phyloP scores from a whole-genome alignment of 1,284 basidiomycete species.

The Paramarasmius palmivorus region DNA sequence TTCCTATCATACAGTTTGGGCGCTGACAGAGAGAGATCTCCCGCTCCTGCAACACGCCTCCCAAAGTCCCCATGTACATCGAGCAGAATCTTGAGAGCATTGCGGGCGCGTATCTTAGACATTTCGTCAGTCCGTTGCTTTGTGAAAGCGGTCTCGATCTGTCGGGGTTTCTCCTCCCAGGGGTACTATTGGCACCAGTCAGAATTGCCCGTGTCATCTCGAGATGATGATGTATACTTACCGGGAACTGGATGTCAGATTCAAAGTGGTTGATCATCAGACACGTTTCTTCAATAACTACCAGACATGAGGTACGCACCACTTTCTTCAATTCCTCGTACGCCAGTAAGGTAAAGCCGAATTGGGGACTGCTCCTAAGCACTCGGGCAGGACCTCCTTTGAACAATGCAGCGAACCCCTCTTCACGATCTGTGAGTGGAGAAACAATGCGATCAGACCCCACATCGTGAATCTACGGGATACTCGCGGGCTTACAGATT shows the following conservation, averaged over 20 bases:
- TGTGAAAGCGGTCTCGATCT: slow-evolving; percentile 71
- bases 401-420: slow-evolving; percentile 89
- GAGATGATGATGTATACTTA: slow-evolving; percentile 43
- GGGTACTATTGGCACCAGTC: slow-evolving; percentile 61
- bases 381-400: slow-evolving; percentile 95
- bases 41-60: slow-evolving; percentile 44
- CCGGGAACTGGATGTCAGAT: slow-evolving; percentile 52
- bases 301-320: slow-evolving; percentile 31
- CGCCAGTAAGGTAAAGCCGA: slow-evolving; percentile 90
- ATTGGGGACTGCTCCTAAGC: slow-evolving; percentile 85
- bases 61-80: slow-evolving; percentile 87
- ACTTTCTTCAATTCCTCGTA: slow-evolving; percentile 84
- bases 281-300: neutral
- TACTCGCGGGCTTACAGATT: slow-evolving; percentile 61
- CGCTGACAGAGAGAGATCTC: slow-evolving; percentile 37
- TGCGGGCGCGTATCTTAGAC: slow-evolving; percentile 84
- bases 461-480: neutral
- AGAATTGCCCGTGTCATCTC: slow-evolving; percentile 11
- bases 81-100: slow-evolving; percentile 88
- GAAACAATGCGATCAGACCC: slow-evolving; percentile 12
- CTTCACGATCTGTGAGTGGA: slow-evolving; percentile 66
- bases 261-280: slow-evolving; percentile 13
- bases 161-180: slow-evolving; percentile 63
- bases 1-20: slow-evolving; percentile 22
- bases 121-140: slow-evolving; percentile 74